phyloP scores from a whole-genome alignment of 2,329 filamentous ascomycete genomes.

The Fusarium sp. region DNA sequence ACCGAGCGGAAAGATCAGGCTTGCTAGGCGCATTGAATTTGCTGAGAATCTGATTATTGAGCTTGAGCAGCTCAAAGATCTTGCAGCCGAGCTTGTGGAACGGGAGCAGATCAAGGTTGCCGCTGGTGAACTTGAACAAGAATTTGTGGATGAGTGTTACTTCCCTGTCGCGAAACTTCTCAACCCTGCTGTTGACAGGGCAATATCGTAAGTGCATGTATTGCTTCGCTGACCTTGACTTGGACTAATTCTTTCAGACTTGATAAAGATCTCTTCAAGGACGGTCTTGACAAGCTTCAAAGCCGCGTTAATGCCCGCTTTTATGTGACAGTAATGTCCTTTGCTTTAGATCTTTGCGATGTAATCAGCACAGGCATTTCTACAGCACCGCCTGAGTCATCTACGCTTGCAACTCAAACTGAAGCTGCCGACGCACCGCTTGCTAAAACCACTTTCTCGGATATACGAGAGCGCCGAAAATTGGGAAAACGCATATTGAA shows the following conservation, averaged over 20 bases:
- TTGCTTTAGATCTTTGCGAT: slow-evolving; percentile 65
- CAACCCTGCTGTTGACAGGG: slow-evolving; percentile 80
- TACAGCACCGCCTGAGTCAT: slow-evolving; percentile 43
- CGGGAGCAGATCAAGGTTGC: slow-evolving; percentile 82
- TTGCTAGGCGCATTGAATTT: slow-evolving; percentile 88
- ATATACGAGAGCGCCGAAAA: slow-evolving; percentile 83
- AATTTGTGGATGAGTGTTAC: slow-evolving; percentile 88
- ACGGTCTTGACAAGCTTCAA: slow-evolving; percentile 60
- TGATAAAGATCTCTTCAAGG: slow-evolving; percentile 69
- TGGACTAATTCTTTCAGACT: slow-evolving; percentile 61
- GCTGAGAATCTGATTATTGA: slow-evolving; percentile 79
- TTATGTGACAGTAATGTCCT: slow-evolving; percentile 67
- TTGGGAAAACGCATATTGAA: slow-evolving; percentile 92
- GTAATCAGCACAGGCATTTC: slow-evolving; percentile 64
- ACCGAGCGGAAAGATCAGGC: slow-evolving; percentile 77
- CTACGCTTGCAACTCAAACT: slow-evolving; percentile 41
- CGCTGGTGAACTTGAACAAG: slow-evolving; percentile 77
- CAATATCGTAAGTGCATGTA: slow-evolving; percentile 73
- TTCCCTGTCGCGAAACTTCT: slow-evolving; percentile 86
- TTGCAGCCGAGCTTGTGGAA: slow-evolving; percentile 77
- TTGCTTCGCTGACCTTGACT: slow-evolving; percentile 27
- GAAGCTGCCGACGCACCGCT: slow-evolving; percentile 58
- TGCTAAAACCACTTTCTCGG: slow-evolving; percentile 64
- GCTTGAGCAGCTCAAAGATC: slow-evolving; percentile 75
- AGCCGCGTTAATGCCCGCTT: slow-evolving; percentile 62